Evolutionary conservation across 805 yeast species (phyloP).

Genomic region (Lachancea mirantina): DNA sequence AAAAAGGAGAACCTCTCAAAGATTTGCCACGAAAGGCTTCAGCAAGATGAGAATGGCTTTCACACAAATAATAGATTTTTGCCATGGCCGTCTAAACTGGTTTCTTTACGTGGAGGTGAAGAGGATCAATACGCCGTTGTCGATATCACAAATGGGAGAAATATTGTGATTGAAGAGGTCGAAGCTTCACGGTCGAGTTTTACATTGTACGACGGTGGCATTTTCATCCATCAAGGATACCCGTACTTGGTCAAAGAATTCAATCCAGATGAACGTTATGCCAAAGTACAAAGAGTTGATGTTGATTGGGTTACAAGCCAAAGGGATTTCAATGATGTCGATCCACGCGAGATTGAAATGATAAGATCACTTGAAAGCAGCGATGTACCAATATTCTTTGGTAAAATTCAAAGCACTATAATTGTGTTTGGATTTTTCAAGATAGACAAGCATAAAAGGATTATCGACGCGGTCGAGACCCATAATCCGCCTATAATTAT

Average conservation of each 20-base stretch:
- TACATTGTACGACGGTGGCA: slow-evolving; percentile 87
- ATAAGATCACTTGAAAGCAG: slow-evolving; percentile 48
- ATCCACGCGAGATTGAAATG: slow-evolving; percentile 66
- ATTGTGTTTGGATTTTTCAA: slow-evolving; percentile 92
- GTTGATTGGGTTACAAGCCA: slow-evolving; percentile 94
- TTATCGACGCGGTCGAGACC: slow-evolving; percentile 91
- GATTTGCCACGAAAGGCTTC: slow-evolving; percentile 36
- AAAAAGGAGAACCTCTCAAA: slow-evolving; percentile 24
- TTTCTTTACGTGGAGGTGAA: slow-evolving; percentile 76
- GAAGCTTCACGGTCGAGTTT: slow-evolving; percentile 86
- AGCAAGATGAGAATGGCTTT: slow-evolving; percentile 39
- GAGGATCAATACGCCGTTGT: slow-evolving; percentile 82
- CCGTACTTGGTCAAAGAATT: slow-evolving; percentile 84
- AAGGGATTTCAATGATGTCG: slow-evolving; percentile 89
- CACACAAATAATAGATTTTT: slow-evolving; percentile 52
- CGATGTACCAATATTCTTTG: slow-evolving; percentile 63
- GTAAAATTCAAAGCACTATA: slow-evolving; percentile 63
- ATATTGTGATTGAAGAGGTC: slow-evolving; percentile 76
- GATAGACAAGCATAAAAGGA: slow-evolving; percentile 63
- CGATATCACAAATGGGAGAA: slow-evolving; percentile 72
- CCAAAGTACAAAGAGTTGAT: slow-evolving; percentile 78
- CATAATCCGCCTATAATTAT: slow-evolving; percentile 73
- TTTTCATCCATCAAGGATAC: slow-evolving; percentile 87
- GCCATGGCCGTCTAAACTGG: slow-evolving; percentile 76
- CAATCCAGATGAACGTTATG: slow-evolving; percentile 68